Conservation (phyloP, 2,329 filamentous ascomycete genomes). For the Botrytis byssoidea region DNA sequence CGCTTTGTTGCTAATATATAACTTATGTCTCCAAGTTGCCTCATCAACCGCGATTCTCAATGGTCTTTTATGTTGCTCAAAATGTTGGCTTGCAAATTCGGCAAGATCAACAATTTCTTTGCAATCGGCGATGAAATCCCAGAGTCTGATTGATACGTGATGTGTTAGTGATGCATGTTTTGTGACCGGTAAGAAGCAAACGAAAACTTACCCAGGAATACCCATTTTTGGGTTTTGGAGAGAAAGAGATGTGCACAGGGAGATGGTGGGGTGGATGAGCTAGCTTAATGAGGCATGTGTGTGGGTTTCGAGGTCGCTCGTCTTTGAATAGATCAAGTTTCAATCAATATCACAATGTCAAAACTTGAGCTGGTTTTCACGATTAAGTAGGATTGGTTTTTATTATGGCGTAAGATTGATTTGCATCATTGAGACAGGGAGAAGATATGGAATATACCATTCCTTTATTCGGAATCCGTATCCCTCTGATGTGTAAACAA, state of each 20-base stretch:
- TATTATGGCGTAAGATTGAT: not conserved
- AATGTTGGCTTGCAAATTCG: constrained; percentile 66
- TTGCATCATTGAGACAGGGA: not conserved
- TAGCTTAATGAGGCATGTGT: not conserved
- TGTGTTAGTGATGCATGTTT: not conserved
- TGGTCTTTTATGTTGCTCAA: constrained; percentile 65
- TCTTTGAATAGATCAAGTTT: not conserved
- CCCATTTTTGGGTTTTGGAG: not conserved
- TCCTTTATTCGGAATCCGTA: not conserved
- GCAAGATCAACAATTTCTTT: constrained; percentile 8
- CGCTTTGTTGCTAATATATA: constrained; percentile 46
- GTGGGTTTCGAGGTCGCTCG: not conserved
- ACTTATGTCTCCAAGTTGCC: constrained; percentile 73
- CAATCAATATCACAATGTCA: not conserved
- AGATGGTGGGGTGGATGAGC: not conserved
- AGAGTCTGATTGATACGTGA: constrained; percentile 10
- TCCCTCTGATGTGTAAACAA: not conserved
- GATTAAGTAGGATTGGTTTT: not conserved
- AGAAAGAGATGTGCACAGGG: not conserved
- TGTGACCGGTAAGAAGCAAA: not conserved
- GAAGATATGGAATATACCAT: not conserved
- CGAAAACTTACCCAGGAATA: constrained; percentile 2
- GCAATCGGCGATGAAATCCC: constrained; percentile 18
- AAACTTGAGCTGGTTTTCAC: not conserved
- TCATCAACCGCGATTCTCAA: constrained; percentile 86